Conservation (phyloP, 345 rosid species). For the Carallia pectinifolia region DNA sequence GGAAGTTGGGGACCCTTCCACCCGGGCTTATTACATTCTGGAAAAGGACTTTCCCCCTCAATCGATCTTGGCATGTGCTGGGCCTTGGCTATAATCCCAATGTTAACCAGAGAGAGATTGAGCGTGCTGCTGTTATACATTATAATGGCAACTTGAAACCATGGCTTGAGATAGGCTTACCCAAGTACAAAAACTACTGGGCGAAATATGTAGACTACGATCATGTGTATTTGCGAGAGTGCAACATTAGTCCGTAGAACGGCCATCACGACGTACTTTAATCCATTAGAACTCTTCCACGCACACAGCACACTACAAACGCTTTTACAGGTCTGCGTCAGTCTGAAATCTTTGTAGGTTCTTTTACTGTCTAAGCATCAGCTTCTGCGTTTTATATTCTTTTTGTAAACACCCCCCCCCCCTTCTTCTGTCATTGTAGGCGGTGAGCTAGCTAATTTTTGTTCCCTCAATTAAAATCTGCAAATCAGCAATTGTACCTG, state of each 20-base stretch:
- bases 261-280: neutral
- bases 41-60: constrained; percentile 61
- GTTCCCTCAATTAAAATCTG: constrained; percentile 2
- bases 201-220: constrained; percentile 61
- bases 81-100: constrained; percentile 87
- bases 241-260: constrained; percentile 68
- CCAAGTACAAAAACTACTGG: constrained; percentile 67
- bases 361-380: constrained; percentile 14
- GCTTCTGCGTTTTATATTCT: constrained; percentile 21
- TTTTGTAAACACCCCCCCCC: constrained; percentile 26
- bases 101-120: constrained; percentile 67
- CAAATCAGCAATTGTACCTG: constrained; percentile 11
- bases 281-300: neutral
- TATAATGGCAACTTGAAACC: constrained; percentile 86
- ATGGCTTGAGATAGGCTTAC: constrained; percentile 91
- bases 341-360: constrained; percentile 7
- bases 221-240: constrained; percentile 64
- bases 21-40: constrained; percentile 81
- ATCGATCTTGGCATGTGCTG: constrained; percentile 61
- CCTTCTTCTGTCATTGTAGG: constrained; percentile 1
- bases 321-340: constrained; percentile 28
- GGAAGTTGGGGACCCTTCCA: constrained; percentile 78
- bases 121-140: constrained; percentile 70
- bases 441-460: constrained; percentile 14
- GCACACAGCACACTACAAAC: neutral